phyloP scores from a whole-genome alignment of 1,284 basidiomycete genomes.

The Coriolopsis trogii region DNA sequence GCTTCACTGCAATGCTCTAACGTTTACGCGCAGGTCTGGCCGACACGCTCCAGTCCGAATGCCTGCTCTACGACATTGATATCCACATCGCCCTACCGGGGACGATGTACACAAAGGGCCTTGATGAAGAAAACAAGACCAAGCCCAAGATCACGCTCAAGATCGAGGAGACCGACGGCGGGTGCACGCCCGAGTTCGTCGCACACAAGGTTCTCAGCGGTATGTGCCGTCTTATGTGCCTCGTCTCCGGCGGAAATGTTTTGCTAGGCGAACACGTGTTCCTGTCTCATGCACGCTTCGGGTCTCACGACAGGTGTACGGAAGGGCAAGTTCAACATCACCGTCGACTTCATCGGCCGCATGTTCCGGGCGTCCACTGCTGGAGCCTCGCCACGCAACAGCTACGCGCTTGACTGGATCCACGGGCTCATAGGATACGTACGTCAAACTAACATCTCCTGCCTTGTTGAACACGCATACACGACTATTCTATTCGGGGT shows the following conservation, averaged over 20 bases:
- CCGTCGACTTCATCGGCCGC: slow-evolving; percentile 69
- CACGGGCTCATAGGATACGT: slow-evolving; percentile 49
- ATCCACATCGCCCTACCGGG: slow-evolving; percentile 89
- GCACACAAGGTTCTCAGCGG: slow-evolving; percentile 43
- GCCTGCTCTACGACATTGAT: slow-evolving; percentile 77
- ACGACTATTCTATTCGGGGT: slow-evolving; percentile 53
- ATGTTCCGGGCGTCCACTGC: slow-evolving; percentile 73
- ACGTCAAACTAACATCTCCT: too few species aligned
- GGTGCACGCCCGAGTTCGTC: slow-evolving; percentile 67
- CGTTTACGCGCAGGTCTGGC: slow-evolving; percentile 72
- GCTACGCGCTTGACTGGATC: slow-evolving; percentile 57
- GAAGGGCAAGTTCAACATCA: slow-evolving; percentile 77
- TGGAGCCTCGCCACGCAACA: slow-evolving; percentile 70
- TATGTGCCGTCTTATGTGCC: neutral
- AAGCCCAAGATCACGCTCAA: slow-evolving; percentile 83
- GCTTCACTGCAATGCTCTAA: neutral
- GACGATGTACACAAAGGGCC: slow-evolving; percentile 85
- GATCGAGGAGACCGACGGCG: slow-evolving; percentile 81
- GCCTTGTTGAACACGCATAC: slow-evolving; percentile 57
- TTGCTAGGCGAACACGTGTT: too few species aligned
- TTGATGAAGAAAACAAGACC: slow-evolving; percentile 76
- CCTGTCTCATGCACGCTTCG: neutral
- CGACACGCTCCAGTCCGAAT: slow-evolving; percentile 86
- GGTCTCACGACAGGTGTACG: slow-evolving; percentile 53
- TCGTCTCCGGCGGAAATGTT: too few species aligned